Base-by-base conservation (phyloP, 2,329 filamentous ascomycete genomes). In the Rutstroemia sp. region DNA sequence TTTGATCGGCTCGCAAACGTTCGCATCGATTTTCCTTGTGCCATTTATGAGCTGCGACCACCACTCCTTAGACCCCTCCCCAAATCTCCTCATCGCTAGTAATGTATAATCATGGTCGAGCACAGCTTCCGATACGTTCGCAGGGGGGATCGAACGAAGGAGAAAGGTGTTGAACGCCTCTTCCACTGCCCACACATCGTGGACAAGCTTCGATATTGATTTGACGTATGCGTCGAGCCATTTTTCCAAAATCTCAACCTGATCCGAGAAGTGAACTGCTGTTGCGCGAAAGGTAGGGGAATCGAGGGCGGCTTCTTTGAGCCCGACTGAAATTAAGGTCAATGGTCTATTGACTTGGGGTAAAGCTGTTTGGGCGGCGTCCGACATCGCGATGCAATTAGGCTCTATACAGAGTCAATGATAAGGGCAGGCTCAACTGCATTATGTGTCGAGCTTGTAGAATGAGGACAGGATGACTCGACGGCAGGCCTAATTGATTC, bases 41-140 rank as follows among this genome's bases (percentile, higher is more conserved):
- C 84, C 83, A 57, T 78, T 78, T 56, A 96, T 73, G 23, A 91
- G 79, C 61, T 87, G 84, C 61, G 81, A 81, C 91, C 91, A 96
- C 76, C 90, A 92, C 68, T 96, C 92, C 65, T 86, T 85, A 54
- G 90, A 86, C 5, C 89, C 89, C 63, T 99, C 92, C 17, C 86
- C 87, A 68, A 92, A 88, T 56, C 88, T 82, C 71, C 88, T 89
- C 71, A 97, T 81, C 16, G 92, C 91, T 59, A 96, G 77, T 48
- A 95, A 78, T 0, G 92, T 94, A 71, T 97, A 97, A 73, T 99
- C 94, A 73, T 95, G 91, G 69, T 99, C 94, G 68, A 99, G 78
- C 53, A 92, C 81, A 54, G 88, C 87, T 71, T 96, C 92, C 58
- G 88, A 89, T 56, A 91, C 78, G 55, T 84, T 81, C 21, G 81